Evolutionary conservation across 2,329 filamentous ascomycete genomes (phyloP), one percentile per base, ranked within the genome.

Genomic region (Scedosporium dehoogii): DNA sequence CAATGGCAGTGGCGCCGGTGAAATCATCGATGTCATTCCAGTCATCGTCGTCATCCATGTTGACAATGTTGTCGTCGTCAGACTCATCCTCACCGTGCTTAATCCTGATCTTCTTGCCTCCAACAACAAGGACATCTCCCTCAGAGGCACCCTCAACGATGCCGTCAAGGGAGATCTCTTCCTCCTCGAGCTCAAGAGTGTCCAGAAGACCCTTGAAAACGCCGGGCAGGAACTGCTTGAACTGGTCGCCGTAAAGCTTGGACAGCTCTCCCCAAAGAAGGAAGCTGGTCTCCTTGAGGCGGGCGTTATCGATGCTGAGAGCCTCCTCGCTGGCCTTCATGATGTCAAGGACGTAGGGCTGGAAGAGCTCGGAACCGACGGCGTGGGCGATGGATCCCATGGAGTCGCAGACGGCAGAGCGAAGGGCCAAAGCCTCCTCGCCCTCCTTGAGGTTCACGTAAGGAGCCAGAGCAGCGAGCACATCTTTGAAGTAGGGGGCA

Each of bases 201-300:
- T 91, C 86, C 67, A 94, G 88, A 25, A 97, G 83, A 61, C 88
- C 87, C 72, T 89, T 86, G 73, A 93, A 88, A 59, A 91, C 89
- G 59, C 89, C 90, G 0, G 84, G 80, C 6, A 94, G 82, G 77
- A 91, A 94, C 63, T 89, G 86, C 63, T 85, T 84, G 65, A 96
- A 93, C 62, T 92, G 82, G 70, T 91, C 89, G 69, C 89, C 87
- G 75, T 97, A 97, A 9, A 97, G 91, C 79, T 96, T 96, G 65
- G 93, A 89, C 72, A 99, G 86, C 48, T 90, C 91, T 67, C 91
- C 92, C 93, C 94, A 99, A 62, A 99, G 83, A 65, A 97, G 96
- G 78, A 96, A 99, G 73, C 91, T 96, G 65, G 92, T 97, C 80
- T 99, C 94, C 75, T 92, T 90, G 60, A 97, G 85, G 63, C 92